Conservation (phyloP, 495 filamentous ascomycete genomes). For the Aspergillus cavernicola region DNA sequence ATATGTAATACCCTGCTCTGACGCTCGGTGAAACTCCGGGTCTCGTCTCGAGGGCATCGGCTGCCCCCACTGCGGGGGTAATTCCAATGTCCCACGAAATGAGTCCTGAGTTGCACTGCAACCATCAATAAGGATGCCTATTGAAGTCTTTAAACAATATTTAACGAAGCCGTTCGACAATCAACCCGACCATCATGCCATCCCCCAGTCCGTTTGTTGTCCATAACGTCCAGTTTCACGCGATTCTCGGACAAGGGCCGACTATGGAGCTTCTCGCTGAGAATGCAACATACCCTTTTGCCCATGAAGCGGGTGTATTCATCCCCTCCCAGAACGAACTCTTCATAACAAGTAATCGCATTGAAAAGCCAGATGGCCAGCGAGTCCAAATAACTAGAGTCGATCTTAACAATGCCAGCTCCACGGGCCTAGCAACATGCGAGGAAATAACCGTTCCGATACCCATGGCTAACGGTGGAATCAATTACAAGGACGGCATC, state of each 20-base stretch:
- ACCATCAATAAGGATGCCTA: too few relatives aligned
- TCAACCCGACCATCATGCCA: constrained; percentile 9
- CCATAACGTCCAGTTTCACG: constrained; percentile 21
- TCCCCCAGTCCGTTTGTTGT: constrained; percentile 12
- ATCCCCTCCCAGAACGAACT: constrained; percentile 36
- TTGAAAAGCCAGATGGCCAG: constrained; percentile 13
- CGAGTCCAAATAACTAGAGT: constrained; percentile 34
- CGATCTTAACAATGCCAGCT: constrained; percentile 15
- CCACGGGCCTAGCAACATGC: constrained; percentile 12
- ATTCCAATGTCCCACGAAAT: background rate
- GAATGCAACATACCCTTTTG: constrained; percentile 41
- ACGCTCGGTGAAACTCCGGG: background rate
- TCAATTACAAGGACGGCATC: constrained; percentile 40
- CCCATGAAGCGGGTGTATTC: constrained; percentile 61
- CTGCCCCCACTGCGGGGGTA: background rate
- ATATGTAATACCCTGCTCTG: background rate
- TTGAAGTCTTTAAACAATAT: too few relatives aligned
- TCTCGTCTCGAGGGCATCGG: background rate
- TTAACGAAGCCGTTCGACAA: background rate
- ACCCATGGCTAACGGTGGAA: constrained; percentile 54
- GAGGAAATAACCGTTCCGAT: constrained; percentile 33
- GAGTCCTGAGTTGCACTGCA: too few relatives aligned
- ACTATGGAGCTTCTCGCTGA: constrained; percentile 29
- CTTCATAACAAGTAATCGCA: constrained; percentile 55
- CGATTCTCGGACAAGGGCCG: constrained; percentile 29